Evolutionary conservation across 1,284 basidiomycete species (phyloP).

Genomic region (Trichosporon coremiiforme): DNA sequence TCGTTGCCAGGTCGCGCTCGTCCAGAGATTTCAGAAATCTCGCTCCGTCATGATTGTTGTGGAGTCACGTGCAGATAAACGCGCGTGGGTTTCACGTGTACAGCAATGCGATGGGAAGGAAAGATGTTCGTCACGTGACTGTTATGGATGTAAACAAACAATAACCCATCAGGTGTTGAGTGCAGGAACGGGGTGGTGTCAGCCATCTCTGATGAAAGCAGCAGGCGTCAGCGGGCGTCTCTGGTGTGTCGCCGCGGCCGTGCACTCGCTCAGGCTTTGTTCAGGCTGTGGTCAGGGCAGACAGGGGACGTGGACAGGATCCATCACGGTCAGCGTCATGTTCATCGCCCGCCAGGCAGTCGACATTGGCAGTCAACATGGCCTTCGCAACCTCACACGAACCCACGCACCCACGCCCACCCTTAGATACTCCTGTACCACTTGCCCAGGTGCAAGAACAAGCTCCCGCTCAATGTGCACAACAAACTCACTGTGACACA

Average conservation of each 20-base stretch:
- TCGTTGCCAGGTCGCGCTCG: not conserved
- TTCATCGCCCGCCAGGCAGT: too few relatives aligned
- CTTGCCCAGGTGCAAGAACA: conserved; percentile 5
- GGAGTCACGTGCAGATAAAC: conserved; percentile 11
- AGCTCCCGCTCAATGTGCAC: conserved; percentile 8
- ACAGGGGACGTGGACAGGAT: not conserved
- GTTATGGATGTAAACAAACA: conserved; percentile 13
- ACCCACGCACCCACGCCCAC: not conserved
- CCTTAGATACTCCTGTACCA: not conserved
- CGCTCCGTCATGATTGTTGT: conserved; percentile 7
- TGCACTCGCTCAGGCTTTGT: not conserved
- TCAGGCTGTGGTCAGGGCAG: too few relatives aligned
- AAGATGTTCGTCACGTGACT: conserved; percentile 9
- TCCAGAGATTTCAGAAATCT: conserved; percentile 18
- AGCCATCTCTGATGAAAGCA: not conserved
- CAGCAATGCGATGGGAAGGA: too few relatives aligned
- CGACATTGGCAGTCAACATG: too few relatives aligned
- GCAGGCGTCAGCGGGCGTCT: not conserved
- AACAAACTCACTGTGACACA: not conserved
- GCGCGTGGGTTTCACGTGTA: conserved; percentile 3
- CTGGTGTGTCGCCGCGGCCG: conserved; percentile 9
- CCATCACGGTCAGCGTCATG: not conserved
- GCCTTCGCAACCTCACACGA: not conserved
- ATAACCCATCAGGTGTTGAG: not conserved
- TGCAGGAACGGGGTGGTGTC: not conserved